Evolutionary conservation across 2,329 filamentous ascomycete species (phyloP), one percentile per base, ranked within the genome.

Genomic region (Rachicladosporium sp.): DNA sequence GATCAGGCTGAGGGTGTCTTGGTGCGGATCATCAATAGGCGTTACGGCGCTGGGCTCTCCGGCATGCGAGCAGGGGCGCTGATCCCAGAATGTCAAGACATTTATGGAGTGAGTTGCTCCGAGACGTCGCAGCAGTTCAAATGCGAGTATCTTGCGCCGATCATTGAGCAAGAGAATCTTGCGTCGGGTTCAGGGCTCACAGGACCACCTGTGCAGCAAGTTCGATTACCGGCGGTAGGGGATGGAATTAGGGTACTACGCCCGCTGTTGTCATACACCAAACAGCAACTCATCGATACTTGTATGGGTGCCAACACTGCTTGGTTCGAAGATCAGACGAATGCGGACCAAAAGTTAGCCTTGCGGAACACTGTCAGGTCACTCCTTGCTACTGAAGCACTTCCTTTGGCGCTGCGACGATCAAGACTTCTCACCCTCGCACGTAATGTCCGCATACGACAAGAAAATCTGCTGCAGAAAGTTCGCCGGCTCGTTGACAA

Each of bases 1-100:
- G 91, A 98, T 53, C 85, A 91, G 54, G 82, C 87, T 41, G 91
- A 98, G 63, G 95, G 88, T 0, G 70, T 93, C 3, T 62, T 96
- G 36, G 82, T 87, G 78, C 74, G 91, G 32, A 60, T 96, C 29
- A 61, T 80, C 6, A 67, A 68, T 3, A 78, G 80, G 0, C 81
- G 85, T 51, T 65, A 73, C 2, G 73, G 74, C n/a, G 65, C 71
- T n/a, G 87, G 84, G 0, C 65, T 94, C 23, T 41, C 42, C 12
- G 55, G 53, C 5, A 54, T 57, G 7, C 43, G 38, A 36, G 8
- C 34, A 2, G 38, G 35, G 9, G 44, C 45, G 7, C 39, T 36
- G 7, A 86, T 95, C n/a, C 89, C 89, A 1, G 87, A 94, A 58
- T 93, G 84, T 51, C 70, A 80, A 50, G 81, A 81, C 23, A 58